phyloP scores from a whole-genome alignment of 306 rosid genomes.

The Trifolium repens region DNA sequence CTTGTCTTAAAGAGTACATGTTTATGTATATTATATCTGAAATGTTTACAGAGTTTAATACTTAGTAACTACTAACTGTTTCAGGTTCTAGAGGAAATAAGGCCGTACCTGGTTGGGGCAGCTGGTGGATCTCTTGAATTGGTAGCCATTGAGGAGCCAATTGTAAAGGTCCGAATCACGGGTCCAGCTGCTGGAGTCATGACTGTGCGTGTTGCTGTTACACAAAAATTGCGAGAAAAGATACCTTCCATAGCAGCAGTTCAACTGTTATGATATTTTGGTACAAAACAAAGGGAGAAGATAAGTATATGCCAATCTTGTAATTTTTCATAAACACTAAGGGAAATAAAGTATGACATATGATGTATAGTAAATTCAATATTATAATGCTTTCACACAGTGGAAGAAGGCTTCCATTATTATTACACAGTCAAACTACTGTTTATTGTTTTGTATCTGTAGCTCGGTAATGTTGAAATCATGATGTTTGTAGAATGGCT shows the following conservation, averaged over 20 bases:
- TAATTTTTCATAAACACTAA: constrained; percentile 30
- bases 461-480: constrained; percentile 11
- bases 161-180: constrained; percentile 63
- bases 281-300: constrained; percentile 1
- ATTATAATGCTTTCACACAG: constrained; percentile 18
- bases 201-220: constrained; percentile 97
- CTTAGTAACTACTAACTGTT: constrained; percentile 9
- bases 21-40: constrained; percentile 15
- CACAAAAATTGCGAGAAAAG: constrained; percentile 92
- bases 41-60: not conserved
- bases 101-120: constrained; percentile 90
- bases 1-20: constrained; percentile 18
- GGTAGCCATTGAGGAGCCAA: constrained; percentile 89
- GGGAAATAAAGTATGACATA: constrained; percentile 32
- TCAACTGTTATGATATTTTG: constrained; percentile 63
- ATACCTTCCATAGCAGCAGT: constrained; percentile 88
- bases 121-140: constrained; percentile 89
- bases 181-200: constrained; percentile 84
- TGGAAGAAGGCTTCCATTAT: constrained; percentile 23
- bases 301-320: constrained; percentile 38
- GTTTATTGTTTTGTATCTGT: not conserved
- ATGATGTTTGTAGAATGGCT: not conserved
- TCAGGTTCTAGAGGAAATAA: constrained; percentile 93
- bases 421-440: not conserved
- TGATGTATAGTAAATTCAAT: constrained; percentile 41